Conservation (phyloP, 2,329 filamentous ascomycete species). For the Claviceps lovelessii region DNA sequence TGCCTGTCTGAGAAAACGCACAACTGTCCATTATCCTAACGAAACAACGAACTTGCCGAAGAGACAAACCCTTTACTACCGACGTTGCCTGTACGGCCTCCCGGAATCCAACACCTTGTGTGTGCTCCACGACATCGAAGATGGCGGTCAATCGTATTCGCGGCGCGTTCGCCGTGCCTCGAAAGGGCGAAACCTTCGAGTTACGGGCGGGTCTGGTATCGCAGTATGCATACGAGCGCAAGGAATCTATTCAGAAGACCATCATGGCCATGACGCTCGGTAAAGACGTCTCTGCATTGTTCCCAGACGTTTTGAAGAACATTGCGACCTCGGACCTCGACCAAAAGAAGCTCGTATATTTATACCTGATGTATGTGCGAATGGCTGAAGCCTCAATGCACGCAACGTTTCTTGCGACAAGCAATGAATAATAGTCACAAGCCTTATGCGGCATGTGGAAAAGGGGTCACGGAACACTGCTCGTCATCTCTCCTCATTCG, state of each 20-base stretch:
- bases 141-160: constrained; percentile 97
- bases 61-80: neutral
- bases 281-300: constrained; percentile 94
- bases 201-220: constrained; percentile 88
- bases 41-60: neutral
- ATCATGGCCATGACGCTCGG: constrained; percentile 99
- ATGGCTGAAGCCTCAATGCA: neutral
- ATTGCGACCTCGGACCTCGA: constrained; percentile 90
- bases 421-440: too few relatives aligned
- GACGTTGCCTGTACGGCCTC: constrained; percentile 3
- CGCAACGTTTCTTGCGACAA: neutral
- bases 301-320: constrained; percentile 96
- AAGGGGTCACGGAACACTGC: neutral
- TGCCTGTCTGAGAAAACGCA: neutral
- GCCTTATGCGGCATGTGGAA: neutral
- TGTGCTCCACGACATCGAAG: constrained; percentile 14
- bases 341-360: constrained; percentile 98
- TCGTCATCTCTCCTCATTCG: neutral
- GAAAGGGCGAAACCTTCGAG: constrained; percentile 97
- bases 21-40: neutral
- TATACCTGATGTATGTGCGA: constrained; percentile 70
- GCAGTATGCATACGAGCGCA: constrained; percentile 97
- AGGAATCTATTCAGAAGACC: constrained; percentile 98
- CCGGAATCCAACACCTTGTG: constrained; percentile 9
- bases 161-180: constrained; percentile 80